These are phyloP conservation scores for Suillus discolor DNA, from an alignment of 768 basidiomycete species.

Conservation along the genomic window DNA sequence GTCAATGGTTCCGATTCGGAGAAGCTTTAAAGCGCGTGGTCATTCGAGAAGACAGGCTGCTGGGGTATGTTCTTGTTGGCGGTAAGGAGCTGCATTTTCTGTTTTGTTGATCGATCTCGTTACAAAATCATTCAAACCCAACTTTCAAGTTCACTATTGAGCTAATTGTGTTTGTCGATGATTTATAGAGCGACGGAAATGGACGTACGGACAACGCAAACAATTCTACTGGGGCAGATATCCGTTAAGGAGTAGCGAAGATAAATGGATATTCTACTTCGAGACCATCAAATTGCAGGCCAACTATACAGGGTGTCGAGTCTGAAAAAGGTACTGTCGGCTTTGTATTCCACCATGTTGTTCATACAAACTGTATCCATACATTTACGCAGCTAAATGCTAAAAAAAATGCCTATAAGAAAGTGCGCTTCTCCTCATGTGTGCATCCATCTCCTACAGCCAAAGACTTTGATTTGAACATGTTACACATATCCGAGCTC, in stretches of 20 bases:
- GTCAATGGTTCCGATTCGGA: not conserved
- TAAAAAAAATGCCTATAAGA: too few relatives aligned
- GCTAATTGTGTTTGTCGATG: not conserved
- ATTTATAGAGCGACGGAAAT: not conserved
- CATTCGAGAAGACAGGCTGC: conserved; percentile 2
- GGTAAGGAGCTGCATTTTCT: not conserved
- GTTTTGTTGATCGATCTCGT: not conserved
- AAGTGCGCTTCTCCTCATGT: not conserved
- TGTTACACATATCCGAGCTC: not conserved
- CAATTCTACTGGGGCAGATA: conserved; percentile 5
- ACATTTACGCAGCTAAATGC: not conserved
- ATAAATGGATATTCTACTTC: conserved; percentile 6
- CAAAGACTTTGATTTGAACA: not conserved
- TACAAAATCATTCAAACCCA: not conserved
- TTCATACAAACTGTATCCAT: not conserved
- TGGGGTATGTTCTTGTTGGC: conserved; percentile 1
- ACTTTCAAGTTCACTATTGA: not conserved
- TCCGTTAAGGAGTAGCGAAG: conserved; percentile 1
- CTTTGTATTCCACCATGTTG: not conserved
- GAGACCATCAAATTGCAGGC: not conserved
- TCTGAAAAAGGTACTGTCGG: not conserved
- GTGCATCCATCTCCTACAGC: not conserved
- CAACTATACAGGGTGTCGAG: not conserved
- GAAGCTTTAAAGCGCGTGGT: not conserved
- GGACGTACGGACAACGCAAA: not conserved